phyloP scores from a whole-genome alignment of 2,329 filamentous ascomycete genomes.

The Tolypocladium tundrense region DNA sequence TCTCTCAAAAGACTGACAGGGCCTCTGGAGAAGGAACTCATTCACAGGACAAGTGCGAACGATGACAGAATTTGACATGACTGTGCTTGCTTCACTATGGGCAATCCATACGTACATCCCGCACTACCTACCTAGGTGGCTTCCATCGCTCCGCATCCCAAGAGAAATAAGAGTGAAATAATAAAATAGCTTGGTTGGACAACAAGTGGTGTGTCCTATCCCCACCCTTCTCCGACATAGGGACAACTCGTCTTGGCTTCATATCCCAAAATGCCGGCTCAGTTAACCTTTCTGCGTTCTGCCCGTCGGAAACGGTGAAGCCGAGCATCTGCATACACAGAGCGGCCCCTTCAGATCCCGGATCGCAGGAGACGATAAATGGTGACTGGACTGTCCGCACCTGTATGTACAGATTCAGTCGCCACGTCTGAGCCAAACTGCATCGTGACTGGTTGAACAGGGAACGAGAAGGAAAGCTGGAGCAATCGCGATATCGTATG shows the following conservation, averaged over 20 bases:
- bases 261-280: slow-evolving; percentile 2
- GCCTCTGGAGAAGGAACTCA: neutral
- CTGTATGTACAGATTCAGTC: neutral
- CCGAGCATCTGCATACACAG: neutral
- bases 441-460: neutral
- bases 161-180: slow-evolving; percentile 15
- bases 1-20: neutral
- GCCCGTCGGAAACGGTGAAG: neutral
- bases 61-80: slow-evolving; percentile 4
- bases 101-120: slow-evolving; percentile 20
- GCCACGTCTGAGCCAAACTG: neutral
- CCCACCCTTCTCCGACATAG: neutral
- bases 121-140: slow-evolving; percentile 4
- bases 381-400: neutral
- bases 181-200: slow-evolving; percentile 12
- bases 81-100: slow-evolving; percentile 17
- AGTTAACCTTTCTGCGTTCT: neutral
- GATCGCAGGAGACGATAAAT: neutral
- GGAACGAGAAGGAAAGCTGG: slow-evolving; percentile 4
- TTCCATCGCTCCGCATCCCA: slow-evolving; percentile 9
- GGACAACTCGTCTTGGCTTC: neutral
- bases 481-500: slow-evolving; percentile 7
- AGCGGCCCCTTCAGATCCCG: neutral
- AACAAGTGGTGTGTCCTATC: neutral
- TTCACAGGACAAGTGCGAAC: neutral